Evolutionary conservation across 73 alveolate species (phyloP).

Genomic region (Tetrahymena malaccensis): DNA sequence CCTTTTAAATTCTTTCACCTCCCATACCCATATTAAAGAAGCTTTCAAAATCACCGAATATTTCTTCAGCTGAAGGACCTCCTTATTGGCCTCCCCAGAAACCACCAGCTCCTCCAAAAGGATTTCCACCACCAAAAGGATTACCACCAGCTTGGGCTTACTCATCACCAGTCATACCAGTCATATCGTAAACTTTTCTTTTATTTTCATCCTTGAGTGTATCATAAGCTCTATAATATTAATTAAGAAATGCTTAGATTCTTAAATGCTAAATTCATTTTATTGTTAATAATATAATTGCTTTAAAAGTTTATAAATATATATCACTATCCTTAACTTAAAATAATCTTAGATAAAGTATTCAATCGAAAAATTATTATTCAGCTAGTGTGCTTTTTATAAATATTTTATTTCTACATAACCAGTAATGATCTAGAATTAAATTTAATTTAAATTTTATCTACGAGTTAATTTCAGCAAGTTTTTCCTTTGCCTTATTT

Average conservation of each 20-base stretch:
- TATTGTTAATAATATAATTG: background rate
- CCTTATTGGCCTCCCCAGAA: slow-evolving; percentile 47
- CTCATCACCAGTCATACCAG: slow-evolving; percentile 90
- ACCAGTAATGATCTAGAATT: background rate
- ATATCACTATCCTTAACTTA: background rate
- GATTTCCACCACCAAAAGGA: slow-evolving; percentile 49
- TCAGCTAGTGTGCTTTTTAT: background rate
- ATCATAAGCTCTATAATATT: slow-evolving; percentile 70
- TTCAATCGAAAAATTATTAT: too few relatives aligned
- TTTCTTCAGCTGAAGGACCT: slow-evolving; percentile 51
- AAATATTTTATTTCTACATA: background rate
- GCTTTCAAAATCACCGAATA: slow-evolving; percentile 71
- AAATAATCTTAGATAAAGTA: background rate
- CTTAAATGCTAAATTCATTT: background rate
- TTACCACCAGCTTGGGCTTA: slow-evolving; percentile 61
- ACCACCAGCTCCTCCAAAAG: slow-evolving; percentile 21
- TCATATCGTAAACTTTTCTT: slow-evolving; percentile 64
- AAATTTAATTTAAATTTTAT: background rate
- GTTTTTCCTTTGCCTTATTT: slow-evolving; percentile 82
- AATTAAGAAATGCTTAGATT: background rate
- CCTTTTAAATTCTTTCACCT: slow-evolving; percentile 43
- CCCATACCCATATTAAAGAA: slow-evolving; percentile 64
- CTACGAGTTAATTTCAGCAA: slow-evolving; percentile 67
- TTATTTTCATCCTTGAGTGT: slow-evolving; percentile 66
- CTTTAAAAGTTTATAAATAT: background rate